Conservation (phyloP, 306 rosid genomes). For the Prunus mira region DNA sequence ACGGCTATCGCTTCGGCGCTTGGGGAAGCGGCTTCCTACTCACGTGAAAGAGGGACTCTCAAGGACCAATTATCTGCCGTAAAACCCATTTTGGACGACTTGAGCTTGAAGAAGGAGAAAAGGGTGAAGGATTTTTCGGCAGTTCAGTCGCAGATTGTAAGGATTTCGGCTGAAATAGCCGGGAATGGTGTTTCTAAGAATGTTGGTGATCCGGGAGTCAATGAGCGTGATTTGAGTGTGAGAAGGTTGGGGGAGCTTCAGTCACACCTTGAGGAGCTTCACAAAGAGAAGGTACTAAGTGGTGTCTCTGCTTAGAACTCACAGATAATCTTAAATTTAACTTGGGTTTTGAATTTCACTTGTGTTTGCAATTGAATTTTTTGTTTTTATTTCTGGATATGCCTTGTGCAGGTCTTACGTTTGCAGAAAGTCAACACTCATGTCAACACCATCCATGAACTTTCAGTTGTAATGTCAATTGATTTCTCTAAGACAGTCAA, state of each 20-base stretch:
- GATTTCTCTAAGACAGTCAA: conserved; percentile 52
- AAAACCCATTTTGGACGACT: conserved; percentile 62
- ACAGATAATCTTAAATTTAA: not conserved
- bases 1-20: conserved; percentile 47
- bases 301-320: not conserved
- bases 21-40: conserved; percentile 51
- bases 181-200: conserved; percentile 39
- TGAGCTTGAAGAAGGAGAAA: conserved; percentile 66
- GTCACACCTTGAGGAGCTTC: conserved; percentile 77
- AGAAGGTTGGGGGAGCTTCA: conserved; percentile 71
- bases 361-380: not conserved
- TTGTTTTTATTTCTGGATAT: not conserved
- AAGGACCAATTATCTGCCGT: conserved; percentile 60
- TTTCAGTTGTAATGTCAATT: conserved; percentile 69
- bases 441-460: conserved; percentile 47
- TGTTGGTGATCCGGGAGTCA: conserved; percentile 34
- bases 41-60: conserved; percentile 63
- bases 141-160: conserved; percentile 57
- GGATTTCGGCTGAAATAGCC: conserved; percentile 68
- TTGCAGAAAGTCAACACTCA: conserved; percentile 62
- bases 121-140: conserved; percentile 56
- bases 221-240: conserved; percentile 48
- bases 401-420: conserved; percentile 55
- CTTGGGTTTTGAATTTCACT: conserved; percentile 2
- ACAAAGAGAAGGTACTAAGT: conserved; percentile 62